Evolutionary conservation across 441 rosid genomes (phyloP).

Genomic region (Theobroma grandiflorum): DNA sequence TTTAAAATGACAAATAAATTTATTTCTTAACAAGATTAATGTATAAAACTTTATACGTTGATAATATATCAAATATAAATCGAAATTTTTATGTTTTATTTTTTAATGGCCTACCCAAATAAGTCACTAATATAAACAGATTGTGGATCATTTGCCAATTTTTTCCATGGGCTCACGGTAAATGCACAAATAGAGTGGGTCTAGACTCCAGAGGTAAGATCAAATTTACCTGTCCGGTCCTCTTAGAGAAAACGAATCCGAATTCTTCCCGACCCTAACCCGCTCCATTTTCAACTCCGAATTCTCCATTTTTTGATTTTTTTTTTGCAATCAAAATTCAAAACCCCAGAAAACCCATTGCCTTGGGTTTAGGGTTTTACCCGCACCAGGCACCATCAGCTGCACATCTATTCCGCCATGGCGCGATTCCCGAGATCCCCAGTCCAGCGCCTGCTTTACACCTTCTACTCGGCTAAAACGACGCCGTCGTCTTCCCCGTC

Average conservation of each 20-base stretch:
- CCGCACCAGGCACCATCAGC: conserved; percentile 24
- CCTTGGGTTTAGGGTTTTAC: conserved; percentile 40
- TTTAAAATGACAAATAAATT: no score
- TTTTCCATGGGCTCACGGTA: neutral
- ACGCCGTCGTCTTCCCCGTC: conserved; percentile 46
- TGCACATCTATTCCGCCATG: conserved; percentile 51
- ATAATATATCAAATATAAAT: no score
- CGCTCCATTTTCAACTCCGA: neutral
- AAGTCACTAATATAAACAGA: no score
- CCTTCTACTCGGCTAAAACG: conserved; percentile 40
- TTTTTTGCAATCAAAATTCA: no score
- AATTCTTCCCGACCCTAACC: neutral
- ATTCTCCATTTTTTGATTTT: neutral
- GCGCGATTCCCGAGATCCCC: conserved; percentile 61
- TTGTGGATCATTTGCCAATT: no score
- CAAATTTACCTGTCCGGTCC: neutral
- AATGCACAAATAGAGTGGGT: neutral
- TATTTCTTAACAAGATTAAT: no score
- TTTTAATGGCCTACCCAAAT: no score
- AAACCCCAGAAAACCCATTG: neutral
- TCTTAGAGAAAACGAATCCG: neutral
- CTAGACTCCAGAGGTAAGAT: neutral
- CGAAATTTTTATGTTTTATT: no score
- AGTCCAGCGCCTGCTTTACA: conserved; percentile 61
- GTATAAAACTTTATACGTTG: no score